These are phyloP conservation scores for Cyberlindnera amylophila DNA, from an alignment of 805 yeast genomes.

Conservation along the genomic window DNA sequence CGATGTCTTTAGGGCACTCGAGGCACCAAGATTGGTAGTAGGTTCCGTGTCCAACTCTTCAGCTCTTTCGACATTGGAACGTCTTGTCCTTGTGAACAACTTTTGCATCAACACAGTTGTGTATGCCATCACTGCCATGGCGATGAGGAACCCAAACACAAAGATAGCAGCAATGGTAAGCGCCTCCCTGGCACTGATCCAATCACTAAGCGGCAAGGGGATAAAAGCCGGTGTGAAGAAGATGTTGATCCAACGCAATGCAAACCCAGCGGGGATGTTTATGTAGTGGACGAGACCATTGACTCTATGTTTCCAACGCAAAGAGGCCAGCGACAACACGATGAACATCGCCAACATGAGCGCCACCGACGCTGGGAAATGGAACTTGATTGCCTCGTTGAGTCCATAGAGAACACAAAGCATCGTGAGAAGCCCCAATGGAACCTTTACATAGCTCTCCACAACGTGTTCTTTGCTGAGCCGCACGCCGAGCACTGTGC, in stretches of 20 bases:
- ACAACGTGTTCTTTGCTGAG: constrained; percentile 20
- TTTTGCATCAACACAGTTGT: constrained; percentile 40
- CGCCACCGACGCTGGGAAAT: constrained; percentile 68
- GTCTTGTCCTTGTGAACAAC: constrained; percentile 19
- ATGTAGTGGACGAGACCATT: constrained; percentile 29
- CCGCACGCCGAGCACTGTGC: constrained; percentile 13
- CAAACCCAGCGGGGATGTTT: constrained; percentile 64
- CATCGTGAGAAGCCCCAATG: constrained; percentile 23
- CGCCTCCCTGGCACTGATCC: constrained; percentile 64
- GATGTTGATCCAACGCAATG: constrained; percentile 72
- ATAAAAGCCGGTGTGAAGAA: constrained; percentile 78
- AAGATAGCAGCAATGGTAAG: constrained; percentile 73
- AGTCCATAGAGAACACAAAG: constrained; percentile 24
- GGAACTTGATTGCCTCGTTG: constrained; percentile 33
- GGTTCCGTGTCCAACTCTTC: constrained; percentile 28
- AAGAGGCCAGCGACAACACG: constrained; percentile 37
- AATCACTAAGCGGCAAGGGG: constrained; percentile 62
- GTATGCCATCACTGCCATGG: constrained; percentile 48
- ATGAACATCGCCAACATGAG: constrained; percentile 61
- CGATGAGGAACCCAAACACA: constrained; percentile 56
- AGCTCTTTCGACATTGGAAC: constrained; percentile 25
- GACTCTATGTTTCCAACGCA: constrained; percentile 35
- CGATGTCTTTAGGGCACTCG: constrained; percentile 13
- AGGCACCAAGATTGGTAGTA: constrained; percentile 9
- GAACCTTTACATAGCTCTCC: constrained; percentile 22